Evolutionary conservation across 768 basidiomycete species (phyloP), one percentile per base, ranked within the genome.

Genomic region (Saitozyma sp.): DNA sequence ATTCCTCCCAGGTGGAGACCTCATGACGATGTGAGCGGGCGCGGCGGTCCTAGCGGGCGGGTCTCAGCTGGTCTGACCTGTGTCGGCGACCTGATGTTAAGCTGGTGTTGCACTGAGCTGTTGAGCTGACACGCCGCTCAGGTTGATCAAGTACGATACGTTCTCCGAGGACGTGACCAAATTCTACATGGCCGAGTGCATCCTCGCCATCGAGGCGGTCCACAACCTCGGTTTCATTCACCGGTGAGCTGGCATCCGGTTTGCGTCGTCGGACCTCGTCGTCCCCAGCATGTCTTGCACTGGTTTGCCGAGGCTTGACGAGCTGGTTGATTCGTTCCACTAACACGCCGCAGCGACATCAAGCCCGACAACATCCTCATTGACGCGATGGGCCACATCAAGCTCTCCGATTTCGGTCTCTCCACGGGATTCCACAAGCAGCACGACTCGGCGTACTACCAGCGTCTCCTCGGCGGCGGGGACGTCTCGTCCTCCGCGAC

Each of bases 361-460:
- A 99, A 99, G 81, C 95, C 95, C 16, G 95, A 99, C 81, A 99
- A 99, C 77, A 96, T 99, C 72, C 84, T 99, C 62, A 99, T 99
- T 71, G 96, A 99, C 78, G 91, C 93, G 75, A 88, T 90, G 58
- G 96, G 96, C 0, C 96, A 99, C 80, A 84, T 99, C 82, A 99
- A 99, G 78, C 85, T 99, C 43, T 97, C 94, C 62, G 96, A 99
- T 80, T 99, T 99, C 73, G 95, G 96, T 61, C 86, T 99, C 52
- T 96, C 95, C 1, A 98, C 96, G n/a, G 96, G 96, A 3, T 98
- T 98, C 81, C 94, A 97, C 80, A 97, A 96, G 75, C 90, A 93
- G 73, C 94, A 98, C 75, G 94, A 97, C 77, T 92, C 92, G 20
- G 88, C 85, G 59, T 99, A 99, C 80, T 98, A 99, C 74, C 90